Evolutionary conservation across 495 filamentous ascomycete species (phyloP).

Genomic region (Aspergillus coremiiformis): DNA sequence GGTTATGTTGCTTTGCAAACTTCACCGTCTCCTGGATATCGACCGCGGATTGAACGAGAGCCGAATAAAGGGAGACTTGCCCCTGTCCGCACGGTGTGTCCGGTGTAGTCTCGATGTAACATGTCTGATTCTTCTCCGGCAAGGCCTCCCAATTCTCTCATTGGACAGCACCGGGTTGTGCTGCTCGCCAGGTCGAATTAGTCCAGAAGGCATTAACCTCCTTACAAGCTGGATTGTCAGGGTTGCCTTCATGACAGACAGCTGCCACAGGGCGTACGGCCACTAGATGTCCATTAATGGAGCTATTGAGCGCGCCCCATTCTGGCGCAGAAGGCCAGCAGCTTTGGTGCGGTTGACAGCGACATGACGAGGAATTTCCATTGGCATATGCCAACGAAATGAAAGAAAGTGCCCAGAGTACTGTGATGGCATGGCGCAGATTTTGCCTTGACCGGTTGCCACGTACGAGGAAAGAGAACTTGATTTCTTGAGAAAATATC

Average conservation of each 20-base stretch:
- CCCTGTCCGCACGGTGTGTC: slow-evolving; percentile 21
- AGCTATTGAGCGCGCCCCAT: slow-evolving; percentile 32
- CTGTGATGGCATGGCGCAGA: neutral
- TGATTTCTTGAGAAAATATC: no score
- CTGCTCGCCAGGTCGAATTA: slow-evolving; percentile 22
- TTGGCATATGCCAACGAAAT: neutral
- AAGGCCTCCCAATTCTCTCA: slow-evolving; percentile 44
- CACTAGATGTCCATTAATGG: slow-evolving; percentile 31
- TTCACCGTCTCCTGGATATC: slow-evolving; percentile 34
- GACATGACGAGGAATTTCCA: slow-evolving; percentile 8
- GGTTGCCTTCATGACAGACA: slow-evolving; percentile 34
- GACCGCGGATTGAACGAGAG: slow-evolving; percentile 19
- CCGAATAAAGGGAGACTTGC: slow-evolving; percentile 35
- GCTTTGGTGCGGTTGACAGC: slow-evolving; percentile 18
- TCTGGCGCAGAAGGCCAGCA: slow-evolving; percentile 36
- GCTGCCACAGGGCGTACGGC: slow-evolving; percentile 30
- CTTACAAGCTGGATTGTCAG: slow-evolving; percentile 22
- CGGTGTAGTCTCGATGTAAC: slow-evolving; percentile 43
- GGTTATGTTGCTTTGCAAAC: slow-evolving; percentile 19
- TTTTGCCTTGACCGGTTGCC: neutral
- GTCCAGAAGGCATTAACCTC: slow-evolving; percentile 16
- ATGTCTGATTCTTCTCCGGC: slow-evolving; percentile 46
- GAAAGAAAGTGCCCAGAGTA: neutral
- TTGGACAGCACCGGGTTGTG: slow-evolving; percentile 37
- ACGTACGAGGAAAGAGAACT: neutral